phyloP scores from a whole-genome alignment of 768 basidiomycete genomes.

The Hypholoma sublateritium region DNA sequence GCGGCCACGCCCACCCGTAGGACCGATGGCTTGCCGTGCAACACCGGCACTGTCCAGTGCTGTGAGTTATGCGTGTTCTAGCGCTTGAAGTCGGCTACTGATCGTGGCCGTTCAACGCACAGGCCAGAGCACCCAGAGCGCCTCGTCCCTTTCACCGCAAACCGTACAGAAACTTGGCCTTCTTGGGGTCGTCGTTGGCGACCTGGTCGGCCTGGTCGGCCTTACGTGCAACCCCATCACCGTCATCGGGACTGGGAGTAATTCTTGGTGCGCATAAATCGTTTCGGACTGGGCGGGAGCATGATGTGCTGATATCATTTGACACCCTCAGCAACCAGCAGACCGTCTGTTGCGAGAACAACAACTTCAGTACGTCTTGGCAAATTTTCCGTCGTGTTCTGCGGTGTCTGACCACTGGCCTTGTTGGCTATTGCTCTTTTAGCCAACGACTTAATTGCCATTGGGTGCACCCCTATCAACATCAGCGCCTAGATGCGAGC shows the following conservation, averaged over 20 bases:
- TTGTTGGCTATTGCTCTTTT: background rate
- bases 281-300: background rate
- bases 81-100: background rate
- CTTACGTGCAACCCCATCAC: slow-evolving; percentile 20
- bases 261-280: slow-evolving; percentile 11
- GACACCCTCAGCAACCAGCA: slow-evolving; percentile 13
- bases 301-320: background rate
- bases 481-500: slow-evolving; percentile 16
- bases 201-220: slow-evolving; percentile 15
- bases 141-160: background rate
- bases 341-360: slow-evolving; percentile 27
- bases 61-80: slow-evolving; percentile 10
- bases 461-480: slow-evolving; percentile 31
- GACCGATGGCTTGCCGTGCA: slow-evolving; percentile 17
- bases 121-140: slow-evolving; percentile 16
- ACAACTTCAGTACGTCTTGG: slow-evolving; percentile 20
- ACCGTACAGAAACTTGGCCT: slow-evolving; percentile 11
- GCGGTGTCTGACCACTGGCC: background rate
- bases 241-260: slow-evolving; percentile 13
- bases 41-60: slow-evolving; percentile 26
- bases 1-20: slow-evolving; percentile 10
- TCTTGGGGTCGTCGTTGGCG: slow-evolving; percentile 17
- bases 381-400: background rate
- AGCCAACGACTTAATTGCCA: slow-evolving; percentile 21
- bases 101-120: background rate